Evolutionary conservation across 352 stramenopile genomes (phyloP).

Genomic region (Phytophthora kernoviae): DNA sequence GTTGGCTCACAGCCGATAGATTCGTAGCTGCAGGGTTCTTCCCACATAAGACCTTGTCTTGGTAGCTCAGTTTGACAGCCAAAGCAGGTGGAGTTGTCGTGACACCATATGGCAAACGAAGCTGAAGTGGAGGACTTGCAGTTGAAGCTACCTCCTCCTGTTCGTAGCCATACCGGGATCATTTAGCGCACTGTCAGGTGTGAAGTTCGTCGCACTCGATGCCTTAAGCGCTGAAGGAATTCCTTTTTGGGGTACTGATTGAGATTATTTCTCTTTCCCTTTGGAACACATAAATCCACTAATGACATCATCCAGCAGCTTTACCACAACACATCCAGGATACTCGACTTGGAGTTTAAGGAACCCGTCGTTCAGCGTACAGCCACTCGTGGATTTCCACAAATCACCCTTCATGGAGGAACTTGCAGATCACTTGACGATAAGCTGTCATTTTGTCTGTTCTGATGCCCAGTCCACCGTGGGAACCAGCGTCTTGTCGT

Average conservation of each 20-base stretch:
- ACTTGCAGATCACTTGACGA: constrained; percentile 22
- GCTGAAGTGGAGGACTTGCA: background rate
- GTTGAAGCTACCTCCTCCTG: background rate
- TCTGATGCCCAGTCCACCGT: constrained; percentile 1
- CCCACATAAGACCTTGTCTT: constrained; percentile 1
- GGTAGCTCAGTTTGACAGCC: background rate
- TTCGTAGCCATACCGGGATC: no score
- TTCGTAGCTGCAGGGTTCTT: background rate
- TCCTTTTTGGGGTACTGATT: background rate
- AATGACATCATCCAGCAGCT: constrained; percentile 23
- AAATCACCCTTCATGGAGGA: constrained; percentile 19
- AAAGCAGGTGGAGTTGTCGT: background rate
- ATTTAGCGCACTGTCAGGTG: background rate
- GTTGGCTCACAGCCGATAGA: background rate
- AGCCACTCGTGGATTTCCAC: constrained; percentile 35
- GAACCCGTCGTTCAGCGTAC: constrained; percentile 23
- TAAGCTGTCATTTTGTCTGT: constrained; percentile 10
- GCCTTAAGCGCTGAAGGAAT: background rate
- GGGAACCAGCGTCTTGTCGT: constrained; percentile 28
- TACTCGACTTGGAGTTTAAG: constrained; percentile 14
- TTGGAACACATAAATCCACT: constrained; percentile 17
- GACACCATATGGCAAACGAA: background rate
- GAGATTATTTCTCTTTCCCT: background rate
- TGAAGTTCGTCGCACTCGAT: background rate
- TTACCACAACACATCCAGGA: constrained; percentile 16